Evolutionary conservation across 352 stramenopile species (phyloP), one percentile per base, ranked within the genome.

Genomic region (Thalassiosira ordinaria): DNA sequence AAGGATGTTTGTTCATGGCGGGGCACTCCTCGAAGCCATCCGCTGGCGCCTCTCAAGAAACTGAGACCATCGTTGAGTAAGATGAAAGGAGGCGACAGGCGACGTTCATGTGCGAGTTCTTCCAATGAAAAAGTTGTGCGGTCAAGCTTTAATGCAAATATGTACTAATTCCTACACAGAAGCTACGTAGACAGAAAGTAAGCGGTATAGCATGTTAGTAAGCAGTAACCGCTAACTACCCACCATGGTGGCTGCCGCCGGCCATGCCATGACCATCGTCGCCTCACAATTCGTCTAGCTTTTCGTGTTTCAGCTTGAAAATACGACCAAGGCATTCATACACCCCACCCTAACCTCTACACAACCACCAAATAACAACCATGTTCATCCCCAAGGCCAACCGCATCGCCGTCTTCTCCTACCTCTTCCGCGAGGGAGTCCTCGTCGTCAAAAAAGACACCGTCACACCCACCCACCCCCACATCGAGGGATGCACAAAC

Each of bases 351-450:
- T 66, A 29, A 52, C 44, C 8, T 52, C 44, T 39, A 35, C 18
- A 35, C 18, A 46, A 8, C 29, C 27, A 68, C 44, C 22, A 35
- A 33, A n/a, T n/a, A n/a, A n/a, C 20, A 41, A 90, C 41, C 70
- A 93, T 93, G 93, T 96, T 96, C 67, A 96, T 99, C 90, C 94
- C 96, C 62, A 99, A 99, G 93, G 97, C 98, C 91, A 98, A 98
- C 95, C 96, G 97, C 87, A 98, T 99, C 89, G 96, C 96, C 88
- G 96, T 98, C 84, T 99, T 99, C 94, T 98, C 94, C 68, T 98
- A 99, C 95, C 96, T 99, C 47, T 94, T 95, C 79, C 86, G 90
- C 52, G 92, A 96, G 89, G 93, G 93, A 63, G 91, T 96, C 22
- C 85, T 92, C 39, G 93, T 96, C 31, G 93, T 95, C 53, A 96